phyloP scores from a whole-genome alignment of 768 basidiomycete genomes.

The Russula sp. region DNA sequence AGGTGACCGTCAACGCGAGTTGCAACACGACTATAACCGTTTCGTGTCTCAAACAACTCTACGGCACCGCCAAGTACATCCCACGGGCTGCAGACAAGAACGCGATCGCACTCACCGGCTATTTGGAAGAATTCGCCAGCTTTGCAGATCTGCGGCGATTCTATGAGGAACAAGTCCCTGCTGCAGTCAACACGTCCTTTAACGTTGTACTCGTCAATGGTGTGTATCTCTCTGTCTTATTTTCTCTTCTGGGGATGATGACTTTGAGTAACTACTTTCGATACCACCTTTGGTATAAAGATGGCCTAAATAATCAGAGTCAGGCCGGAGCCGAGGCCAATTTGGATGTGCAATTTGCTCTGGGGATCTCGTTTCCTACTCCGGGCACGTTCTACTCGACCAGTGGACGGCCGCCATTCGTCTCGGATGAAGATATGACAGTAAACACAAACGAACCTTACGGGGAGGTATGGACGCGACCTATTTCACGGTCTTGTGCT shows the following conservation, averaged over 20 bases:
- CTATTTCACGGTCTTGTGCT: not conserved
- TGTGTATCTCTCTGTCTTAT: slow-evolving; percentile 20
- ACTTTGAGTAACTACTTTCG: not conserved
- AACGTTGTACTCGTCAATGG: slow-evolving; percentile 50
- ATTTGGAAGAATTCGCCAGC: slow-evolving; percentile 31
- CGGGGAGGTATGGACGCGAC: slow-evolving; percentile 29
- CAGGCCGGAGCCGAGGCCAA: slow-evolving; percentile 58
- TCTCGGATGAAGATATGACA: slow-evolving; percentile 37
- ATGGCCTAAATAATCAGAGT: slow-evolving; percentile 54
- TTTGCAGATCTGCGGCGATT: slow-evolving; percentile 29
- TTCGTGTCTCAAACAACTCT: slow-evolving; percentile 30
- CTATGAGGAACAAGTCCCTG: slow-evolving; percentile 28
- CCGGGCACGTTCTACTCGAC: slow-evolving; percentile 56
- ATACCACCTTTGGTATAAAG: slow-evolving; percentile 22
- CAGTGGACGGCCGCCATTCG: slow-evolving; percentile 52
- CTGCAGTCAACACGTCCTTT: slow-evolving; percentile 38
- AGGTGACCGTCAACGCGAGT: slow-evolving; percentile 25
- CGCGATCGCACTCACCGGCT: slow-evolving; percentile 31
- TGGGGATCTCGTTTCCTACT: slow-evolving; percentile 56
- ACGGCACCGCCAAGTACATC: slow-evolving; percentile 29
- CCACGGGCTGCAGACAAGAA: slow-evolving; percentile 26
- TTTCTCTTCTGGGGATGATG: not conserved
- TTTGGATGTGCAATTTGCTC: slow-evolving; percentile 61
- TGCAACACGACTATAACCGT: slow-evolving; percentile 33
- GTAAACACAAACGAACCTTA: slow-evolving; percentile 46